Evolutionary conservation across 2,329 filamentous ascomycete genomes (phyloP), one percentile per base, ranked within the genome.

Genomic region (Nectriaceae sp.): DNA sequence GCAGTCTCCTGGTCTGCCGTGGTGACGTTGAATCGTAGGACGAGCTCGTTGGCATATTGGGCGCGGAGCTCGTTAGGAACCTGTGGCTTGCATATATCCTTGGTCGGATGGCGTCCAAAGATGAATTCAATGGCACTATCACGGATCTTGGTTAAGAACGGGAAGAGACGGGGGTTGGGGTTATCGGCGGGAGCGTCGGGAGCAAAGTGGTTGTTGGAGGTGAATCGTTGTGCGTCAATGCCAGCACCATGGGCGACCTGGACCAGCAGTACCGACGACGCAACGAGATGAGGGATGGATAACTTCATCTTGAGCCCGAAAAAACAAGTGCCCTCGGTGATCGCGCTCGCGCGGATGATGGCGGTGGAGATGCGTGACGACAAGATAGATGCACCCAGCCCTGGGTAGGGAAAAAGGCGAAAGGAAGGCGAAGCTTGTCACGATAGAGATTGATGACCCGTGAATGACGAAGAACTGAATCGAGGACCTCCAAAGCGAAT

Each of bases 21-120:
- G 52, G 80, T 85, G 46, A 97, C 74, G 62, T 88, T 90, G 77
- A 97, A 97, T 33, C 94, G 85, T 54, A 97, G 74, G 15, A 99
- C 90, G n/a, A 96, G 78, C 68, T 97, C 86, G 53, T 87, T 82
- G 53, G 84, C 83, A 66, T 96, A 96, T 54, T 73, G 72, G 21
- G 65, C 71, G 21, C 73, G 66, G 21, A 73, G 54, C 40, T 61
- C 67, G 49, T 57, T 65, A 53, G 61, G 56, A 43, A 62, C 52
- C 46, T 61, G 26, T 22, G 58, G 53, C n/a, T 50, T 47, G 22
- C 52, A 42, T 53, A 57, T 46, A 36, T 59, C 51, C 44, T 68
- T 68, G 24, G 61, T 65, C 2, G 69, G 68, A 55, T 73, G 71
- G 5, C 68, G 66, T 11, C 78, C 76, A 49, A 82, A 80, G 37